Evolutionary conservation across 2,329 filamentous ascomycete species (phyloP), one percentile per base, ranked within the genome.

Genomic region (Venturiaceae sp.): DNA sequence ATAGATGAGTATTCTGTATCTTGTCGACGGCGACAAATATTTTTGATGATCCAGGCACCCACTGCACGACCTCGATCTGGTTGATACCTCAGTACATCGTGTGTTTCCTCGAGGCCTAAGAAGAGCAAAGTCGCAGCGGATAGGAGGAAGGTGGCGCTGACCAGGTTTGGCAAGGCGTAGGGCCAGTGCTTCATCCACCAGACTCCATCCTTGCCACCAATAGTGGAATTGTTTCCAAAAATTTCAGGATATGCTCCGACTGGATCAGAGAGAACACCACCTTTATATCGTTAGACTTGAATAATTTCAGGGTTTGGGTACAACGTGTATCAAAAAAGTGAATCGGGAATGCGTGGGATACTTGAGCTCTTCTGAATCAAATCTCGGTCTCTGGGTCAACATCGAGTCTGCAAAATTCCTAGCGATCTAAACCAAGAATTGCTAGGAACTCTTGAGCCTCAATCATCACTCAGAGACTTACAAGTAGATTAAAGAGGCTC

Each of bases 191-290:
- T 75, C 76, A 87, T 82, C 83, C 86, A 88, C 61, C 77, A 71
- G 1, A 84, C 83, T 0, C 83, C 84, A 52, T 77, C 61, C 57
- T 79, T 72, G 0, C 82, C 81, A 1, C 82, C 82, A 33, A 87
- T 68, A 0, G 76, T 61, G 0, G 82, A 83, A 0, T 76, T 78
- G 3, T 81, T 77, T 0, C 83, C 85, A 65, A 90, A 89, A 0
- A 87, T 57, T 0, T 71, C 69, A 0, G 86, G 86, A 66, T 88
- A 82, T 9, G 74, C 85, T 6, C 73, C 75, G 5, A 80, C 75
- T 0, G 87, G 86, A 64, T 90, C 83, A 16, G 87, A 85, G 30
- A 90, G 73, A 54, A 87, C 69, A 30, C 87, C 87, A 46, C 87
- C 86, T 71, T 85, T 72, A 0, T 3, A 7, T 50, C 78, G 76